Conservation (phyloP, 1,284 basidiomycete species). For the Trametes hirsuta region DNA sequence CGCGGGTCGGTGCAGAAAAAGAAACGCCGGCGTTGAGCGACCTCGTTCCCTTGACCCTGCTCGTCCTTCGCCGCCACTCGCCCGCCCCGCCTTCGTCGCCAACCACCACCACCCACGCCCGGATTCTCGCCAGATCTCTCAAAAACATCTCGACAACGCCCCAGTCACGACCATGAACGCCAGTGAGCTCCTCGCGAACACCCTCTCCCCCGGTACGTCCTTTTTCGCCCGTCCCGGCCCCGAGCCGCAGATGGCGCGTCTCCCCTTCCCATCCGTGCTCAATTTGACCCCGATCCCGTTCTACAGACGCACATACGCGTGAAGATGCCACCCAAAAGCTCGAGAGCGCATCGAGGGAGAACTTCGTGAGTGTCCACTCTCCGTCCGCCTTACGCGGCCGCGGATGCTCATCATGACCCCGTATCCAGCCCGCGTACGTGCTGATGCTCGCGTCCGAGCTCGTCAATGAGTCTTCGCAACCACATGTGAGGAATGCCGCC, state of each 20-base stretch:
- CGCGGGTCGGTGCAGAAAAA: conserved; percentile 12
- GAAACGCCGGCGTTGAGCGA: conserved; percentile 14
- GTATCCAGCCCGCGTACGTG: conserved; percentile 82
- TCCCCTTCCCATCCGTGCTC: conserved; percentile 7
- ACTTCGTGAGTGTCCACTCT: conserved; percentile 66
- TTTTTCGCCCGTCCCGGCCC: conserved; percentile 16
- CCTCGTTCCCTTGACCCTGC: conserved; percentile 23
- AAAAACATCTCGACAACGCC: conserved; percentile 11
- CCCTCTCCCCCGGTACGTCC: conserved; percentile 82
- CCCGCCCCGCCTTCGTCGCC: conserved; percentile 8
- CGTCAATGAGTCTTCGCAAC: conserved; percentile 69
- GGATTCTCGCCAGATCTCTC: conserved; percentile 14
- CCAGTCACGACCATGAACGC: conserved; percentile 75
- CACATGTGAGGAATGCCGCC: conserved; percentile 90
- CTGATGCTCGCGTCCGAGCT: conserved; percentile 84
- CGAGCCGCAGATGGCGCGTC: conserved; percentile 23
- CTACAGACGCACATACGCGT: conserved; percentile 80
- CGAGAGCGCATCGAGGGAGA: conserved; percentile 81
- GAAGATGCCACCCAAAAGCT: conserved; percentile 88
- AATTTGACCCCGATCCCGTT: conserved; percentile 12
- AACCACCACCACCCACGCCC: conserved; percentile 22
- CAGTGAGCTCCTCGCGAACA: conserved; percentile 86
- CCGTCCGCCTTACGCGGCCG: conserved; percentile 23
- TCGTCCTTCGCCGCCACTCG: conserved; percentile 23
- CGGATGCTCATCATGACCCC: conserved; percentile 23